Conservation (phyloP, 169 alveolate species). For the Eimeria acervulina region DNA sequence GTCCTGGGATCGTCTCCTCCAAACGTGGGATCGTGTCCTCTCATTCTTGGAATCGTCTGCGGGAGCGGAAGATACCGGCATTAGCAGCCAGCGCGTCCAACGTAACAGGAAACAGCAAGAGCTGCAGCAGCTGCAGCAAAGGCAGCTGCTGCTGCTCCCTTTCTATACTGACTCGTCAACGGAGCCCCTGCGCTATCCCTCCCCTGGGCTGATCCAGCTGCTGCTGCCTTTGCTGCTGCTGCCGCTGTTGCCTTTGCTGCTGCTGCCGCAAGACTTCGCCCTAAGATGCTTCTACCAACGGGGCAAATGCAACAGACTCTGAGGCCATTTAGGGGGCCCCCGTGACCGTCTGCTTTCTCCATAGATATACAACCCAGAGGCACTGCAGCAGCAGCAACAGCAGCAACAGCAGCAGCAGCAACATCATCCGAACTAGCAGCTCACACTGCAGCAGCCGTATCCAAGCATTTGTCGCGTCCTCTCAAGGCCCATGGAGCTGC, state of each 20-base stretch:
- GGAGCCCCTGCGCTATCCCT: neutral
- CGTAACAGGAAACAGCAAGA: neutral
- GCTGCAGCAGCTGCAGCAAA: slow-evolving; percentile 14
- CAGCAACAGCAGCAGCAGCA: neutral
- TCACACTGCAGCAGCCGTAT: neutral
- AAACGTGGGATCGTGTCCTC: neutral
- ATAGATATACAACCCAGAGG: neutral
- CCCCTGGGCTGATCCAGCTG: neutral
- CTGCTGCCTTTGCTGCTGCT: slow-evolving; percentile 10
- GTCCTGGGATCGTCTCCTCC: neutral
- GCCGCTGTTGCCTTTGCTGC: slow-evolving; percentile 5
- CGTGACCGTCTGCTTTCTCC: neutral
- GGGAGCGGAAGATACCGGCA: neutral
- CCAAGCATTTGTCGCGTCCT: slow-evolving; percentile 1
- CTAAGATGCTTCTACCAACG: slow-evolving; percentile 35
- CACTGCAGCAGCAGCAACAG: neutral
- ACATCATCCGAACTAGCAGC: neutral
- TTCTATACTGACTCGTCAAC: neutral
- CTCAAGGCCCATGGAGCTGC: slow-evolving; percentile 71
- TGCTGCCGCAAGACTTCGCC: neutral
- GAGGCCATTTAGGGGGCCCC: slow-evolving; percentile 44
- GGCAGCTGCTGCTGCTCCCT: neutral
- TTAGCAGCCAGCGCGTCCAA: neutral
- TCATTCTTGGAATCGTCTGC: neutral
- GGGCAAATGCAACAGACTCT: slow-evolving; percentile 1